These are phyloP conservation scores for Phyllosticta paracitricarpa DNA, from an alignment of 2,329 filamentous ascomycete genomes.

Conservation along the genomic window DNA sequence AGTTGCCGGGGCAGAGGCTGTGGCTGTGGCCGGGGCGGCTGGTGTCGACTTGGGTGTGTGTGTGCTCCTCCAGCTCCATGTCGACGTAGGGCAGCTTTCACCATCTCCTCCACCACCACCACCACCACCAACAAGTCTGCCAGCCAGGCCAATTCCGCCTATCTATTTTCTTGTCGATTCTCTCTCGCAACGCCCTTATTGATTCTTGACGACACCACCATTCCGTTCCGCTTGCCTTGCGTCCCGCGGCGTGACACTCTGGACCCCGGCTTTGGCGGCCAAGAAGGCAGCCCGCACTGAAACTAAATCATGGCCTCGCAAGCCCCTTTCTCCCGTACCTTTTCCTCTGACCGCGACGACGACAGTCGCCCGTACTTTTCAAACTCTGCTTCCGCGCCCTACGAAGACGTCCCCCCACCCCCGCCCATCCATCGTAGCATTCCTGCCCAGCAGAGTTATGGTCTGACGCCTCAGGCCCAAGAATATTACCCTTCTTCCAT, in stretches of 20 bases:
- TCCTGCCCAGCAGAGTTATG: not conserved
- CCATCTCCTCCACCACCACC: too few relatives aligned
- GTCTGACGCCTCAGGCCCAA: not conserved
- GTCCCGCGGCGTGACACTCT: not conserved
- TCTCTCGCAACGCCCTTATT: not conserved
- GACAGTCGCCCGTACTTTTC: not conserved
- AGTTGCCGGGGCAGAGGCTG: not conserved
- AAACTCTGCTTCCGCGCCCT: not conserved
- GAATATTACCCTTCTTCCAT: not conserved
- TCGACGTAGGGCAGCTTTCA: too few relatives aligned
- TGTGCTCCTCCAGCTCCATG: not conserved
- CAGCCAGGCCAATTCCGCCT: not conserved
- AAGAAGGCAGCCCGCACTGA: constrained; percentile 9
- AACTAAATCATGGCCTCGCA: constrained; percentile 8
- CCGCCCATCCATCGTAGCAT: constrained; percentile 1
- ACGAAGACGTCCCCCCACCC: constrained; percentile 1
- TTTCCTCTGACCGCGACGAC: constrained; percentile 7
- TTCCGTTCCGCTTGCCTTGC: not conserved
- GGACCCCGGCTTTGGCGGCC: constrained; percentile 6
- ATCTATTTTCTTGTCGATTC: not conserved
- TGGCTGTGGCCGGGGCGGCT: not conserved
- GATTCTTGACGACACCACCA: too few relatives aligned
- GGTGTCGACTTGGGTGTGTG: not conserved
- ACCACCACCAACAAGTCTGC: not conserved
- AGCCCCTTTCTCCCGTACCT: constrained; percentile 5